Base-by-base conservation (phyloP, 2,329 filamentous ascomycete genomes). In the Cladosporium colombiae region DNA sequence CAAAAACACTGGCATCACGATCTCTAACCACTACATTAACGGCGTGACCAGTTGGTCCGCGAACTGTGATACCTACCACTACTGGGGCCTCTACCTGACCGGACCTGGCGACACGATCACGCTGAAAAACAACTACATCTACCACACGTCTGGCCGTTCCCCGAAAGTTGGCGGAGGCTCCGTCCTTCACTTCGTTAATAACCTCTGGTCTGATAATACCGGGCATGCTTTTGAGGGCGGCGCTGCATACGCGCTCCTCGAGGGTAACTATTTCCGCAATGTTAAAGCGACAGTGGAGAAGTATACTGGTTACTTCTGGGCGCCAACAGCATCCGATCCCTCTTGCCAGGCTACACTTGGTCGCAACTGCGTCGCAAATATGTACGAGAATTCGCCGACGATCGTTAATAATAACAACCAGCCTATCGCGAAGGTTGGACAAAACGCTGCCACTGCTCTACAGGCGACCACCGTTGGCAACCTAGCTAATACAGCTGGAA, bases 111-210 rank as follows among this genome's bases (percentile, higher is more conserved):
- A 88, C 73, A 72, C 83, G 68, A 79, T 88, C 72, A 88, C 86
- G 68, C 72, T 88, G 73, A 84, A 86, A 78, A 80, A 80, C 70
- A 88, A 88, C 81, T 87, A n/a, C n/a, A n/a, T n/a, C n/a, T n/a
- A n/a, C n/a, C n/a, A n/a, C n/a, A n/a, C n/a, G n/a, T n/a, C n/a
- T 73, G 87, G 87, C 83, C 88, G 88, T 81, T 86, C 84, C 81
- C 87, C 81, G 78, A 80, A 84, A 73, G 78, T 87, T 18, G 77
- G 76, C 62, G 80, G 79, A n/a, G 84, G 84, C 74, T 84, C 84
- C 65, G 81, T 85, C 57, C 77, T 87, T 62, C 85, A 87, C 75
- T 82, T 82, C 50, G 83, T 85, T 74, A 86, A 86, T 82, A 87
- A 87, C 80, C 85, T 83, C 81, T 86, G 80, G 77, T 80, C 84